Conservation (phyloP, 257 asterid species). For the Asclepias syriaca region DNA sequence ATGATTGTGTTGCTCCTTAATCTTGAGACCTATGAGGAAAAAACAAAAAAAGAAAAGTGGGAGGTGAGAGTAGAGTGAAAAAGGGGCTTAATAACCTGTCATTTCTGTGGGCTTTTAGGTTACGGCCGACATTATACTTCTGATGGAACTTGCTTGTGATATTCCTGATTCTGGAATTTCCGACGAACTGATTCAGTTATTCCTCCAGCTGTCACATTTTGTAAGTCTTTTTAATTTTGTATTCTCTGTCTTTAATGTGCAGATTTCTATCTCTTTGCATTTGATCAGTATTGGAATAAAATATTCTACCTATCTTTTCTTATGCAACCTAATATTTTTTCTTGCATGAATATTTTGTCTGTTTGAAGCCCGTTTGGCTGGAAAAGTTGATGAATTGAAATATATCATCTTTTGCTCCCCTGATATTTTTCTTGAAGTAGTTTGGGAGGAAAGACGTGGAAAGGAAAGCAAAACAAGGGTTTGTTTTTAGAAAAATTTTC, state of each 20-base stretch:
- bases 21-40: background rate
- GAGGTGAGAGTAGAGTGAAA: background rate
- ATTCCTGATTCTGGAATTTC: conserved; percentile 15
- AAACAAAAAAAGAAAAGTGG: no score
- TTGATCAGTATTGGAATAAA: background rate
- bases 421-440: background rate
- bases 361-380: background rate
- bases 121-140: conserved; percentile 55
- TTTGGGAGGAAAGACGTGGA: no score
- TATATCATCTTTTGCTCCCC: background rate
- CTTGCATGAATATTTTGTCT: background rate
- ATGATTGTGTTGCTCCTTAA: conserved; percentile 1
- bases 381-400: background rate
- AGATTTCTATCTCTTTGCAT: background rate
- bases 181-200: conserved; percentile 13
- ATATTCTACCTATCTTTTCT: background rate
- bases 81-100: background rate
- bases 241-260: background rate
- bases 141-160: conserved; percentile 52
- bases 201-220: conserved; percentile 16
- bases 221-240: conserved; percentile 2
- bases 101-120: conserved; percentile 31
- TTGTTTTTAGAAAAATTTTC: no score
- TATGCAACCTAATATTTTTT: background rate
- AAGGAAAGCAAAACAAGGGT: no score